Conservation (phyloP, 2,329 filamentous ascomycete genomes). For the Microsporum audouinii region DNA sequence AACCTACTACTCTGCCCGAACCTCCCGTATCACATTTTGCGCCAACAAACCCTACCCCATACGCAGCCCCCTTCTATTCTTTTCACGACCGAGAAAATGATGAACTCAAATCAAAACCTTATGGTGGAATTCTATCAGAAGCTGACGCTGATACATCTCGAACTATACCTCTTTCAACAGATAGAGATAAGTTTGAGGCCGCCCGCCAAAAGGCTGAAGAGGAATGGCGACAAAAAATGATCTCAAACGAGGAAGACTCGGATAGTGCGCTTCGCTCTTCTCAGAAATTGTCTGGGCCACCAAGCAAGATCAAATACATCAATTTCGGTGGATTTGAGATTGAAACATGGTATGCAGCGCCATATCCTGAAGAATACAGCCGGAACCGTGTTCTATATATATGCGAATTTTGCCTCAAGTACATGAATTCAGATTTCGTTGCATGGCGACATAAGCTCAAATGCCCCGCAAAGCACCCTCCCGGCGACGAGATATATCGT, state of each 20-base stretch:
- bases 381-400: conserved; percentile 95
- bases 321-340: conserved; percentile 97
- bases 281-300: conserved; percentile 69
- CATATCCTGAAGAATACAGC: conserved; percentile 96
- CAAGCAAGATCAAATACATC: conserved; percentile 96
- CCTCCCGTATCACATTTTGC: conserved; percentile 46
- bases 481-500: conserved; percentile 94
- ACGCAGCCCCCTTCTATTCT: conserved; percentile 71
- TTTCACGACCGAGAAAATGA: conserved; percentile 84
- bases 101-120: conserved; percentile 83
- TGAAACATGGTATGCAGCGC: conserved; percentile 97
- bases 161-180: conserved; percentile 67
- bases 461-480: conserved; percentile 90
- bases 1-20: conserved; percentile 30
- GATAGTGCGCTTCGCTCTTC: conserved; percentile 53
- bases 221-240: conserved; percentile 64
- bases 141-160: conserved; percentile 81
- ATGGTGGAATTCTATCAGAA: conserved; percentile 84
- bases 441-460: conserved; percentile 97
- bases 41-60: conserved; percentile 50
- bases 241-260: conserved; percentile 52
- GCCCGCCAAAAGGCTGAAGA: conserved; percentile 86
- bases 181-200: conserved; percentile 77
- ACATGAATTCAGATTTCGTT: conserved; percentile 98
- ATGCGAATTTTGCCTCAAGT: conserved; percentile 97